These are phyloP conservation scores for Pyrenophora graminea DNA, from an alignment of 2,329 filamentous ascomycete species.

Conservation along the genomic window DNA sequence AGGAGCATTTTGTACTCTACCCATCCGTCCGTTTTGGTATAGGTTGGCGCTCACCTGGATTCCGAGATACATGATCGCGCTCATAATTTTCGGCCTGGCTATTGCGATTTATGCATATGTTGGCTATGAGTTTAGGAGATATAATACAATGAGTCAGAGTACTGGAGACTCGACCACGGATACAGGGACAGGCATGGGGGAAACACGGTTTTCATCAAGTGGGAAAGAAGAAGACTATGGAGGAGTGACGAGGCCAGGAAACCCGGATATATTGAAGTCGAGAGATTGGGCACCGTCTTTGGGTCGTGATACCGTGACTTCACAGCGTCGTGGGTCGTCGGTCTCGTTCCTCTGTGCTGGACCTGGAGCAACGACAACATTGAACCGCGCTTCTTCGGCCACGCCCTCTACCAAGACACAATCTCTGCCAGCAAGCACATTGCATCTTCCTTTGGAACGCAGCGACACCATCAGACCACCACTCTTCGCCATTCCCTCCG, in stretches of 20 bases:
- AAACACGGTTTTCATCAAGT: neutral
- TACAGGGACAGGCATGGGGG: neutral
- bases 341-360: neutral
- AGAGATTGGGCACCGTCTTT: no score
- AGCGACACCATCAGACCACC: constrained; percentile 1
- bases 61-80: constrained; percentile 71
- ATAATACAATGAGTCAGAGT: constrained; percentile 27
- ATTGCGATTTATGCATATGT: constrained; percentile 73
- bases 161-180: constrained; percentile 14
- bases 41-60: constrained; percentile 71
- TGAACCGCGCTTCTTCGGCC: neutral
- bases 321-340: neutral
- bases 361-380: neutral
- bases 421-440: constrained; percentile 13
- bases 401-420: constrained; percentile 1
- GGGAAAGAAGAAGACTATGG: neutral
- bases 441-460: neutral
- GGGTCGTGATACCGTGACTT: no score
- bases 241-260: no score
- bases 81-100: constrained; percentile 67
- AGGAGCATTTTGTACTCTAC: constrained; percentile 72
- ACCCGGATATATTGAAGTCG: no score
- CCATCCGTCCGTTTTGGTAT: constrained; percentile 69
- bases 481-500: constrained; percentile 14
- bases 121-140: constrained; percentile 47